Evolutionary conservation across 371 early-diverging fungal genomes (phyloP), one percentile per base, ranked within the genome.

Genomic region (Mortierella sp.): DNA sequence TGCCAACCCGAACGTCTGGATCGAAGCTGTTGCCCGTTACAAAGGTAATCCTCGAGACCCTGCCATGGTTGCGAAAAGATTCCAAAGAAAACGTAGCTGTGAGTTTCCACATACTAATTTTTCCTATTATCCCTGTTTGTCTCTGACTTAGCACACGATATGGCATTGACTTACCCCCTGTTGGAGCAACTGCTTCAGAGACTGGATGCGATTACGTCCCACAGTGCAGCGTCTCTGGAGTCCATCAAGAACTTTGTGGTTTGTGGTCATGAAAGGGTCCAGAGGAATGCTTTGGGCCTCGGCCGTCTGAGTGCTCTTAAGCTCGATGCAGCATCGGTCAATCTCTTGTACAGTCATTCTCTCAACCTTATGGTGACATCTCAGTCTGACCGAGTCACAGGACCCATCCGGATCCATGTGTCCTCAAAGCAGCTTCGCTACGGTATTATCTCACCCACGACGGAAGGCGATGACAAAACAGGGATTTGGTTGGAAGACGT

Each of bases 151-250:
- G 93, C 94, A 74, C 96, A 95, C 81, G 96, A 96, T 60, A 91
- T 93, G 0, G 94, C 94, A 65, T 89, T 95, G 10, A 95, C 96
- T 0, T 90, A 91, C 65, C 92, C 95, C 3, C 89, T 96, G 90
- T 78, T 96, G 79, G 93, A 95, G 68, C 96, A 96, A 82, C 91
- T 96, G 7, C 92, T 96, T 87, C 88, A 90, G 82, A 56, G 87
- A 75, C 48, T 95, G 80, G 79, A 88, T 60, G 44, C 72, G 2
- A 63, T 54, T 18, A 35, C 72, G 3, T 29, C 80, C 63, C 79
- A 87, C 18, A 77, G 76, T 1, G 11, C 68, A 14, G 68, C 95
- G 38, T 84, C 90, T 0, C 80, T 97, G 35, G 91, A 92, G 46
- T 84, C 87, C 32, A 88, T 97, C 65, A 92, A 91, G 38, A 95